Base-by-base conservation (phyloP, 352 stramenopile species). In the Globisporangium splendens region DNA sequence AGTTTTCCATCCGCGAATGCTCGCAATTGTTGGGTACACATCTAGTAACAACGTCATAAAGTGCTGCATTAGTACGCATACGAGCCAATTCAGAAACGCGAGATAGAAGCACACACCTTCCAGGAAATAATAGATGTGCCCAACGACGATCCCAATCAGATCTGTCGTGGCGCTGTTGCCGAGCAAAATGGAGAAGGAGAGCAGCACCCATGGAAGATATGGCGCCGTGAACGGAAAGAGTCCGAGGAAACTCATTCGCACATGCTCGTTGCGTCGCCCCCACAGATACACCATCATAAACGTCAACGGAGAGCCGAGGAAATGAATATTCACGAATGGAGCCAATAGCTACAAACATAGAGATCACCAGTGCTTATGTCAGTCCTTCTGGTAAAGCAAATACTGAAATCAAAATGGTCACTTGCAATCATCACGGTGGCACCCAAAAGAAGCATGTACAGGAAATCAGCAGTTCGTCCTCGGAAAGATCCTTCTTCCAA, bases 261-360 rank as follows among this genome's bases (percentile, higher is more conserved):
- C 93, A 78, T 98, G 87, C 65, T 96, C 87, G 61, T 98, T 98
- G 38, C 88, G 79, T 59, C 96, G 74, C 33, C 96, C 96, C 97
- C 97, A 99, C 21, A 99, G 76, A 75, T 99, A 99, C 6, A 99
- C 89, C 97, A 99, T 99, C 96, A 99, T 99, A 69, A 99, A 99
- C n/a, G 97, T 98, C 22, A 99, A 78, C 15, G 96, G 98, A 63
- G 89, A 98, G 17, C 97, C 96, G 10, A 99, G 78, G 73, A 99
- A 99, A 59, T 98, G 93, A 41, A 99, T 96, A 65, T 85, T 95
- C 18, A 98, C 83, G 64, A 98, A 99, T 13, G 96, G 95, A 43
- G 97, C 96, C 12, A 98, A 80, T n/a, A 94, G 69, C 86, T 96
- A 11, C 14, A 50, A 39, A 11, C 8, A 50, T 8, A 48, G 8